phyloP scores from a whole-genome alignment of 2,329 filamentous ascomycete genomes.

The Aureobasidium lini region DNA sequence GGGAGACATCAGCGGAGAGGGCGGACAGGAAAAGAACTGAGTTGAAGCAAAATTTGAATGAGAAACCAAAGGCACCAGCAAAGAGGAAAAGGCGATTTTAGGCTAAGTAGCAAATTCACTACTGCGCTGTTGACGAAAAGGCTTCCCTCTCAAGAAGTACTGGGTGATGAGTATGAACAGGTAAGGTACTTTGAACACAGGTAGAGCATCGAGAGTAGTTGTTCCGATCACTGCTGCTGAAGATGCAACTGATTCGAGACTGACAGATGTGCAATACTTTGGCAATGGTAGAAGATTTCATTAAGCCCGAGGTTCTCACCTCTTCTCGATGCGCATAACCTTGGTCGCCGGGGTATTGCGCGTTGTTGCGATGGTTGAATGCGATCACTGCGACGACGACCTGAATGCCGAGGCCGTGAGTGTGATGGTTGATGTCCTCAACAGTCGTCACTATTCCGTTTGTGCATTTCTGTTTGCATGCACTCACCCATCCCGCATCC shows the following conservation, averaged over 20 bases:
- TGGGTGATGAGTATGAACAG: no score
- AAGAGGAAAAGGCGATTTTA: slow-evolving; percentile 54
- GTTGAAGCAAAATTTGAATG: slow-evolving; percentile 47
- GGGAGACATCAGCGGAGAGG: slow-evolving; percentile 43
- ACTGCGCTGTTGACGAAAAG: background rate
- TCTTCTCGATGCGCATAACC: no score
- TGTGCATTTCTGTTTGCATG: slow-evolving; percentile 2
- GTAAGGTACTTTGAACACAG: no score
- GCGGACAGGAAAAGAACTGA: slow-evolving; percentile 49
- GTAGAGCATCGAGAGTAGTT: no score
- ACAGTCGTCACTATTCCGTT: background rate
- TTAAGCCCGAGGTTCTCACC: background rate
- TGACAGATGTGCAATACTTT: no score
- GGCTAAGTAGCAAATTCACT: slow-evolving; percentile 15
- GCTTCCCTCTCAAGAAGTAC: background rate
- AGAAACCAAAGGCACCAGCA: slow-evolving; percentile 42
- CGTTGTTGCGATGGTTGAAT: background rate
- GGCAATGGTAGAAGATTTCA: background rate
- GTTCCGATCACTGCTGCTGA: no score
- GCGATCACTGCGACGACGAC: background rate
- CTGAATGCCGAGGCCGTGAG: background rate
- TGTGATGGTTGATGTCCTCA: background rate
- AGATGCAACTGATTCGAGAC: no score
- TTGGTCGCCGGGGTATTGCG: background rate
- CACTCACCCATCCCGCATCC: background rate